Evolutionary conservation across 352 stramenopile genomes (phyloP).

Genomic region (Pythium brachiatum): DNA sequence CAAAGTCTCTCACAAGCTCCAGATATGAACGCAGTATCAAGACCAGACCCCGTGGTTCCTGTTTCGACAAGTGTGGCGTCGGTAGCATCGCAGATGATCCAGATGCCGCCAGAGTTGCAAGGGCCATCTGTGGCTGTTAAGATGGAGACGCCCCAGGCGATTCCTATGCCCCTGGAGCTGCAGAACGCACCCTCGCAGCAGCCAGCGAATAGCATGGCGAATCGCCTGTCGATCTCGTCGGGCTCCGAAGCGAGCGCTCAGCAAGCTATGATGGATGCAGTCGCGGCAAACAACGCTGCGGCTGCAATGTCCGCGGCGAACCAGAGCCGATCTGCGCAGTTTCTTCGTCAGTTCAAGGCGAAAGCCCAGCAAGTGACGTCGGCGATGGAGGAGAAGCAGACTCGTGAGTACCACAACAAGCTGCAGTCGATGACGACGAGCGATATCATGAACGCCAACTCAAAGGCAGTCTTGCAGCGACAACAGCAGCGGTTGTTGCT

Average conservation of each 20-base stretch:
- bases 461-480: constrained; percentile 95
- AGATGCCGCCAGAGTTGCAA: constrained; percentile 76
- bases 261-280: constrained; percentile 22
- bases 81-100: constrained; percentile 43
- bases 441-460: constrained; percentile 66
- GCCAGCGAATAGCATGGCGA: not conserved
- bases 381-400: constrained; percentile 75
- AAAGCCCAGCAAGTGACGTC: constrained; percentile 79
- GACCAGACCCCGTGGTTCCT: constrained; percentile 1
- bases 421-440: constrained; percentile 77
- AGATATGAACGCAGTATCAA: constrained; percentile 6
- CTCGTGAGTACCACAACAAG: constrained; percentile 83
- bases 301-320: constrained; percentile 32
- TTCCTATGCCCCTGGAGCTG: constrained; percentile 30
- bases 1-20: constrained; percentile 15
- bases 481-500: constrained; percentile 98
- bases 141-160: constrained; percentile 26
- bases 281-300: constrained; percentile 18
- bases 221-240: constrained; percentile 10
- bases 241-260: not conserved
- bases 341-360: constrained; percentile 79
- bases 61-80: constrained; percentile 5
- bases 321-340: constrained; percentile 73
- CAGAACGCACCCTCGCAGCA: constrained; percentile 10
- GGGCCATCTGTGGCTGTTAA: constrained; percentile 32